phyloP scores from a whole-genome alignment of 768 basidiomycete species.

The Boletus barrowsii region DNA sequence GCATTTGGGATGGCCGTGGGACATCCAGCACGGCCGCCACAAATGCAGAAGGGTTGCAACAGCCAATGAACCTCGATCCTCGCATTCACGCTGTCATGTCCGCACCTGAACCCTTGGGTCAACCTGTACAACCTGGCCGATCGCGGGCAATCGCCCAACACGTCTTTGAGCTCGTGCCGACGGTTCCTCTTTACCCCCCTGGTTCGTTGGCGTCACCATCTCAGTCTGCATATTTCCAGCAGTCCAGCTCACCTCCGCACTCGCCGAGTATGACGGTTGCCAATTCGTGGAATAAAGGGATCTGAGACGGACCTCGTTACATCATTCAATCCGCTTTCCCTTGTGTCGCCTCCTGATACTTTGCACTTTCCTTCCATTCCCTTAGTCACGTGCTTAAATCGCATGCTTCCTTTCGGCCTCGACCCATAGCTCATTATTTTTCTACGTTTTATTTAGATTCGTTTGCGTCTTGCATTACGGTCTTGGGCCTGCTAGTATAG shows the following conservation, averaged over 20 bases:
- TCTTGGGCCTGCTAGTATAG: background rate
- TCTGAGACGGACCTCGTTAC: background rate
- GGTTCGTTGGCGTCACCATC: conserved; percentile 53
- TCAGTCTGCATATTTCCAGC: conserved; percentile 49
- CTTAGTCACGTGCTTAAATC: too few species aligned
- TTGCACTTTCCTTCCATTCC: too few species aligned
- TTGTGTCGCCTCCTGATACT: background rate
- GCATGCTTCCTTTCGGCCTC: too few species aligned
- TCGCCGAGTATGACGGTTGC: conserved; percentile 44
- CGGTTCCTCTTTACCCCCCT: conserved; percentile 36
- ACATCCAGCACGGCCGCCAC: conserved; percentile 25
- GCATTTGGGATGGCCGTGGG: conserved; percentile 86
- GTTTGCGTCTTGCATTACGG: too few species aligned
- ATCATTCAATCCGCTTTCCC: background rate
- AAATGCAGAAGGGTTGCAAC: conserved; percentile 32
- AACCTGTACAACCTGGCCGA: conserved; percentile 38
- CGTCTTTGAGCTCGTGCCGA: conserved; percentile 69
- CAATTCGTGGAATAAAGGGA: conserved; percentile 23
- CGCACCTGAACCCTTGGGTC: conserved; percentile 36
- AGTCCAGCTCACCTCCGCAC: conserved; percentile 51
- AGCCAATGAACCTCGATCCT: conserved; percentile 65
- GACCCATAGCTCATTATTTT: too few species aligned
- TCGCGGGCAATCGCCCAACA: conserved; percentile 60
- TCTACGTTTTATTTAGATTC: too few species aligned
- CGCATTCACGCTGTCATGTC: conserved; percentile 88